Evolutionary conservation across 2,329 filamentous ascomycete species (phyloP), one percentile per base, ranked within the genome.

Genomic region (Apiospora arundinis): DNA sequence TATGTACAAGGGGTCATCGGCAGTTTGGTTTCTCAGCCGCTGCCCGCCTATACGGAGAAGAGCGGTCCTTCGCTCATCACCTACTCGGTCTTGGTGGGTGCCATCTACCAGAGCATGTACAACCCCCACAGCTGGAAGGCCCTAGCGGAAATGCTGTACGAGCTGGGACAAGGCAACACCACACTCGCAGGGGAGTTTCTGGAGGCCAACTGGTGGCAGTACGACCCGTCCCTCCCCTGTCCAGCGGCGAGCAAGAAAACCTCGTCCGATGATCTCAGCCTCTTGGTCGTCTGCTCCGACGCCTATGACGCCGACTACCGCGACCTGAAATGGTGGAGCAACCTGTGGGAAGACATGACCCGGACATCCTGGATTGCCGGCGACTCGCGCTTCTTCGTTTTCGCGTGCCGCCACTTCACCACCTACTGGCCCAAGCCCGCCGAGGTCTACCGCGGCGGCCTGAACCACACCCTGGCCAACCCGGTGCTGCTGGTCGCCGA

Each of bases 281-380:
- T 69, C 9, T 69, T 86, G 1, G 85, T 87, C 56, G 82, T 87
- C 48, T 87, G 85, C 73, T 79, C 81, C 32, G 85, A 87, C 73
- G 72, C 81, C 0, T 86, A 84, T 70, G 85, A 87, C 72, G 83
- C 83, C 0, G 79, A 74, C 78, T 16, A 83, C 83, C 79, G 80
- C 4, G 82, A 81, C 1, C 74, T 86, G 3, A 76, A 73, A n/a
- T 87, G 84, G 84, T 87, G 85, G 83, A 78, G 79, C 12, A 78
- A 77, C 0, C 80, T 87, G 0, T 87, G 85, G 85, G 74, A 76
- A 2, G 85, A 86, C 73, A 86, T 87, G 85, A 85, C 85, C 5
- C 67, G 74, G 0, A 74, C 77, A 48, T 81, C 82, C 1, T 87
- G 85, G 84, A 82, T 87, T 52, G 78, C 84, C 2, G 86, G 86